Evolutionary conservation across 2,329 filamentous ascomycete species (phyloP).

Genomic region (Diaporthe caulivora): DNA sequence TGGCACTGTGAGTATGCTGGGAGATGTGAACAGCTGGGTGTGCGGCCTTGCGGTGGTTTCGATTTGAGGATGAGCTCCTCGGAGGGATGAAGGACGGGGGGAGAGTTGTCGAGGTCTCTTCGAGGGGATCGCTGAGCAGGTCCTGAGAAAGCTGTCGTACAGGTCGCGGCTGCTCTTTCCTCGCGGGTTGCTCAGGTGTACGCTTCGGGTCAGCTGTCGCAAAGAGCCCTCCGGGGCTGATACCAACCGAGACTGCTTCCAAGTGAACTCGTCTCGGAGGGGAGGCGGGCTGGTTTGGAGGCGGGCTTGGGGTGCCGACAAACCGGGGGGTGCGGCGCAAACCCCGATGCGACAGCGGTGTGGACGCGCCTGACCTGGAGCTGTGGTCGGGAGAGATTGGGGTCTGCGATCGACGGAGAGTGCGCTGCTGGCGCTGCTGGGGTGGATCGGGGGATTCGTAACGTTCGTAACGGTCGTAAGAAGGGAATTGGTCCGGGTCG

Average conservation of each 20-base stretch:
- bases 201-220: slow-evolving; percentile 47
- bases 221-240: slow-evolving; percentile 57
- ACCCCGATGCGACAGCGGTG: slow-evolving; percentile 60
- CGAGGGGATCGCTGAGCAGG: slow-evolving; percentile 58
- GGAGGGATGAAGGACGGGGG: slow-evolving; percentile 48
- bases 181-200: slow-evolving; percentile 18
- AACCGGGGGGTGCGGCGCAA: slow-evolving; percentile 67
- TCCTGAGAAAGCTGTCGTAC: slow-evolving; percentile 61
- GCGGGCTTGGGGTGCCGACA: slow-evolving; percentile 57
- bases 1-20: slow-evolving; percentile 86
- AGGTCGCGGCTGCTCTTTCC: slow-evolving; percentile 42
- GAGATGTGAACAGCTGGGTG: slow-evolving; percentile 76
- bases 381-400: slow-evolving; percentile 40
- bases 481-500: slow-evolving; percentile 53
- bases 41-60: slow-evolving; percentile 50
- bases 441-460: slow-evolving; percentile 59
- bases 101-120: slow-evolving; percentile 50
- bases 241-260: slow-evolving; percentile 62
- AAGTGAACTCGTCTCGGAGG: slow-evolving; percentile 55
- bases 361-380: slow-evolving; percentile 51
- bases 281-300: slow-evolving; percentile 20
- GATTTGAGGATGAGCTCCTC: slow-evolving; percentile 48
- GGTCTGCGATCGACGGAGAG: slow-evolving; percentile 52
- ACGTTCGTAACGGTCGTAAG: slow-evolving; percentile 68
- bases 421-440: slow-evolving; percentile 56